These are phyloP conservation scores for Magnolia officinalis DNA, from an alignment of 164 flowering plant species.

Conservation along the genomic window DNA sequence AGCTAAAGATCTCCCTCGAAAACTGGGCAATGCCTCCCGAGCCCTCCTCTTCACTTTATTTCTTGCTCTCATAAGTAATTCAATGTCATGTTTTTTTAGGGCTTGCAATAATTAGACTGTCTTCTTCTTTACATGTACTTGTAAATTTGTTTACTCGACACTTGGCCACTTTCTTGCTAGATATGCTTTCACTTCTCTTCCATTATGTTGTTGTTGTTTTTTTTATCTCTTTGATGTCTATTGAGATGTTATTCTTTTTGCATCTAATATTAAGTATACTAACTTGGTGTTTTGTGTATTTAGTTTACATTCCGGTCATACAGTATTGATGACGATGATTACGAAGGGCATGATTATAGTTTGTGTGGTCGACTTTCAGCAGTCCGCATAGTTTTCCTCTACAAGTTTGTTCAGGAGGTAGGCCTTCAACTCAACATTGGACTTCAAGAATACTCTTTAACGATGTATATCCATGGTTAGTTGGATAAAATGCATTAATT, in stretches of 20 bases:
- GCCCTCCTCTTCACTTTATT: no score
- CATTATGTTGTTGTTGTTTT: neutral
- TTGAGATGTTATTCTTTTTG: neutral
- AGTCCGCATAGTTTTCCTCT: slow-evolving; percentile 90
- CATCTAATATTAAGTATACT: neutral
- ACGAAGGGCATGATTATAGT: slow-evolving; percentile 92
- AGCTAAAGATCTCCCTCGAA: no score
- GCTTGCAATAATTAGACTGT: neutral
- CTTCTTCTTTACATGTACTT: neutral
- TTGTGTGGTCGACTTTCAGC: slow-evolving; percentile 83
- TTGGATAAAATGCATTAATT: neutral
- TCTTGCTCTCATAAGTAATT: no score
- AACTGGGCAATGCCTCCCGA: no score
- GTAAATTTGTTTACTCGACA: neutral
- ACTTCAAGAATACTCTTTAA: neutral
- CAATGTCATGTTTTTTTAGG: no score
- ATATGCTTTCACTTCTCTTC: no score
- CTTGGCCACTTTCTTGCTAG: neutral
- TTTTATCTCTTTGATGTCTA: neutral
- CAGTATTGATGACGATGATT: slow-evolving; percentile 86
- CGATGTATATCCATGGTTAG: neutral
- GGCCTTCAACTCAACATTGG: slow-evolving; percentile 5
- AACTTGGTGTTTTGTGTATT: neutral
- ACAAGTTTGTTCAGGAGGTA: slow-evolving; percentile 96
- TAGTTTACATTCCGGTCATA: slow-evolving; percentile 91